Conservation (phyloP, 139 green algal genomes). For the Coelastrella sp. region DNA sequence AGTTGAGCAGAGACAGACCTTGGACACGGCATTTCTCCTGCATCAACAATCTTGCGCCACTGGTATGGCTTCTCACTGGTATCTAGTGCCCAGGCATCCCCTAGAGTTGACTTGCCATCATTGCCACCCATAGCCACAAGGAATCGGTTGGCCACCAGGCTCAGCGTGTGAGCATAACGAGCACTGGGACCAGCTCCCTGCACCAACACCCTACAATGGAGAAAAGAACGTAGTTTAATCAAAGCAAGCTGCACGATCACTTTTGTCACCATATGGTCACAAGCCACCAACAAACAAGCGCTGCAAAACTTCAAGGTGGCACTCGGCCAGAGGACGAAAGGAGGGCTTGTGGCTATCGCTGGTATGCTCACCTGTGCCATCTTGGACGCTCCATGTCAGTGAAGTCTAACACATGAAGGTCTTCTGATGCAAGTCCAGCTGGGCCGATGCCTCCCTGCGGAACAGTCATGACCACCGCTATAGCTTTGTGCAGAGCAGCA, state of each 20-base stretch:
- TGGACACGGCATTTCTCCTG: conserved; percentile 82
- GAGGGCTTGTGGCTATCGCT: too few relatives aligned
- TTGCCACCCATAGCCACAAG: conserved; percentile 98
- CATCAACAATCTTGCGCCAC: conserved; percentile 92
- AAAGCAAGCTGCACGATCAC: too few relatives aligned
- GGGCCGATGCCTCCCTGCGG: conserved; percentile 94
- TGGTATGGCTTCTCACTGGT: conserved; percentile 99
- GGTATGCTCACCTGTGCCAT: conserved; percentile 87
- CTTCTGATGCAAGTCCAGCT: conserved; percentile 92
- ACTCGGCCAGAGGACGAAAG: too few relatives aligned
- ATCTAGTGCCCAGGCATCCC: conserved; percentile 96
- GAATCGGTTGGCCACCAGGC: conserved; percentile 97
- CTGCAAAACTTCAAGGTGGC: too few relatives aligned
- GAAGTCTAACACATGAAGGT: conserved; percentile 99
- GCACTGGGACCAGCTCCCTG: conserved; percentile 90
- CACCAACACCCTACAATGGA: conserved; percentile 95
- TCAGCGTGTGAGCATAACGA: conserved; percentile 96
- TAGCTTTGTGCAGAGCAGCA: too few relatives aligned
- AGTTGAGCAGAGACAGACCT: conserved; percentile 55
- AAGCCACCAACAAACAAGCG: too few relatives aligned
- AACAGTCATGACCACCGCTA: neutral
- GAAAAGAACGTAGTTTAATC: too few relatives aligned
- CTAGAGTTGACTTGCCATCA: conserved; percentile 91
- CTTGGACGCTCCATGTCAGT: conserved; percentile 88
- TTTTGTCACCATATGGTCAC: too few relatives aligned